These are phyloP conservation scores for Trichoderma breve DNA, from an alignment of 2,329 filamentous ascomycete species.

Conservation along the genomic window DNA sequence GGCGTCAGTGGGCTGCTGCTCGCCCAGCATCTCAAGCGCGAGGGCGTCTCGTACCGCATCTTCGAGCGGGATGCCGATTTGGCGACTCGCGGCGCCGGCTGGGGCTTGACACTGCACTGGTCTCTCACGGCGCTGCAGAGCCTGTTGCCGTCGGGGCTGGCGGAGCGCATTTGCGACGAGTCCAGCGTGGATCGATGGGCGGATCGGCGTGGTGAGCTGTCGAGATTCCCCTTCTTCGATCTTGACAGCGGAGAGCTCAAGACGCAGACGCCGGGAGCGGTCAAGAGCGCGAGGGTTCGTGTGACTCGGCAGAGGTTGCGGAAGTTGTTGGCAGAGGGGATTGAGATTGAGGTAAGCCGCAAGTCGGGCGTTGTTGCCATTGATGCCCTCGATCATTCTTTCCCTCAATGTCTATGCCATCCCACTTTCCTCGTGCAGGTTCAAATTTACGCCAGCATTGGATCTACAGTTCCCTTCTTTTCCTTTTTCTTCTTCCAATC, in stretches of 20 bases:
- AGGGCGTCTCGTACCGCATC: conserved; percentile 43
- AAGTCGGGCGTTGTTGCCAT: background rate
- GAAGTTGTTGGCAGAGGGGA: conserved; percentile 42
- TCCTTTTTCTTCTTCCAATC: background rate
- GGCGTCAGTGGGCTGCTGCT: conserved; percentile 40
- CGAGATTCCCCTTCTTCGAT: conserved; percentile 56
- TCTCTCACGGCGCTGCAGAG: conserved; percentile 51
- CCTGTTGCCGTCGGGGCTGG: conserved; percentile 49
- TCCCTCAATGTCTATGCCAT: background rate
- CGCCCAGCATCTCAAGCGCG: conserved; percentile 34
- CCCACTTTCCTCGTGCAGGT: background rate
- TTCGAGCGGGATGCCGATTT: conserved; percentile 53
- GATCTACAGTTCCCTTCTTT: background rate
- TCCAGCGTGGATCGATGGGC: conserved; percentile 54
- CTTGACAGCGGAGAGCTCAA: conserved; percentile 47
- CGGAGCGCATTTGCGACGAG: conserved; percentile 43
- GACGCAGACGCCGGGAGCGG: conserved; percentile 42
- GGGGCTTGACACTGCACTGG: conserved; percentile 66
- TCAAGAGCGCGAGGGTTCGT: conserved; percentile 45
- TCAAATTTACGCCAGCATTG: background rate
- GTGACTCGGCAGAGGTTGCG: conserved; percentile 48
- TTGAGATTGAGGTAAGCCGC: conserved; percentile 46
- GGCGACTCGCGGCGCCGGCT: conserved; percentile 50
- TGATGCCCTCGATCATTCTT: background rate
- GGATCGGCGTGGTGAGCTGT: conserved; percentile 45